phyloP scores from a whole-genome alignment of 352 stramenopile genomes.

The Phytophthora pini region DNA sequence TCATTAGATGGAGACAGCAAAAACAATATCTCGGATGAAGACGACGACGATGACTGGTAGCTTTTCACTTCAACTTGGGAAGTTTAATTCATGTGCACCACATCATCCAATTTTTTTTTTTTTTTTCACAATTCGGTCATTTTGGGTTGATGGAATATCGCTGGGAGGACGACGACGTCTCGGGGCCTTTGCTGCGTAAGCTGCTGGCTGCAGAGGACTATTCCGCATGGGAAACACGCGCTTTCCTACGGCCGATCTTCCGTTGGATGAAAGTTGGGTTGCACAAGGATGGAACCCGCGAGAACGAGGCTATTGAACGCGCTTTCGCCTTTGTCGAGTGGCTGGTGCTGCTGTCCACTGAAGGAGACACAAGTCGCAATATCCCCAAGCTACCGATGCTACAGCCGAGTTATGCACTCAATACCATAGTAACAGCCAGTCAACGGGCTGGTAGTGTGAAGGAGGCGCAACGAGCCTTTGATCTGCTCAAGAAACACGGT shows the following conservation, averaged over 20 bases:
- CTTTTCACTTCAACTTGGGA: too few species aligned
- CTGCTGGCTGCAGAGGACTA: slow-evolving; percentile 26
- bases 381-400: slow-evolving; percentile 50
- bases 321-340: slow-evolving; percentile 78
- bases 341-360: slow-evolving; percentile 57
- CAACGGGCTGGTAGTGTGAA: slow-evolving; percentile 63
- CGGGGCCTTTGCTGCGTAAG: slow-evolving; percentile 33
- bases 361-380: slow-evolving; percentile 52
- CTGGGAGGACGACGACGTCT: slow-evolving; percentile 45
- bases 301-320: slow-evolving; percentile 57
- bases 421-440: slow-evolving; percentile 81
- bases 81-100: neutral
- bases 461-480: slow-evolving; percentile 71
- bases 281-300: slow-evolving; percentile 66
- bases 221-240: slow-evolving; percentile 61
- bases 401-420: slow-evolving; percentile 78
- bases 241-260: slow-evolving; percentile 75
- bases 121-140: neutral
- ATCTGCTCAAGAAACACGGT: slow-evolving; percentile 49
- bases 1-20: slow-evolving; percentile 5
- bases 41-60: slow-evolving; percentile 44
- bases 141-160: slow-evolving; percentile 25
- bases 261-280: slow-evolving; percentile 73
- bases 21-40: slow-evolving; percentile 25
- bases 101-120: neutral